Conservation (phyloP, 2,329 filamentous ascomycete genomes). For the Fusarium avenaceum region DNA sequence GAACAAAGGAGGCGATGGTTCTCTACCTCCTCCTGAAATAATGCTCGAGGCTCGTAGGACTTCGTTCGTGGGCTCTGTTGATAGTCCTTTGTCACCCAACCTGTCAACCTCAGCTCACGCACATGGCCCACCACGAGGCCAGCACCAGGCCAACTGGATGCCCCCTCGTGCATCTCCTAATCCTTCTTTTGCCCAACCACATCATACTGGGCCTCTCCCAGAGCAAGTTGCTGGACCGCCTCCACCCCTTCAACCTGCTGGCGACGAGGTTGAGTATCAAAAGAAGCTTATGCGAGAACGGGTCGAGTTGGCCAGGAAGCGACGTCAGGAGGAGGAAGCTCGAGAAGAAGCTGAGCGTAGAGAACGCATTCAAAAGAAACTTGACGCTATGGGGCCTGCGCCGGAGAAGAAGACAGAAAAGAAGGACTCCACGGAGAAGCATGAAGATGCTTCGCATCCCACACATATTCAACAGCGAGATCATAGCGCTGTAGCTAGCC, state of each 20-base stretch:
- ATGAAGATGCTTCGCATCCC: conserved; percentile 56
- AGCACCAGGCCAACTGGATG: conserved; percentile 46
- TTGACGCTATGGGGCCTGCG: conserved; percentile 76
- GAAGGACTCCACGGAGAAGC: conserved; percentile 60
- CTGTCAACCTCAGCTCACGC: conserved; percentile 47
- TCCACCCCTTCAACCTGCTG: conserved; percentile 53
- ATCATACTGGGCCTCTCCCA: conserved; percentile 48
- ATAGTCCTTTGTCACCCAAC: conserved; percentile 64
- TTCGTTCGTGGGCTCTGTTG: conserved; percentile 65
- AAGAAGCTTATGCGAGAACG: conserved; percentile 81
- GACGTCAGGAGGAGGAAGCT: conserved; percentile 76
- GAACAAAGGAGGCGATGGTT: conserved; percentile 59
- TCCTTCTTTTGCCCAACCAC: conserved; percentile 57
- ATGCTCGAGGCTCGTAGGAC: conserved; percentile 59
- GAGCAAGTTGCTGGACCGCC: conserved; percentile 53
- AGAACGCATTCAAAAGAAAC: conserved; percentile 78
- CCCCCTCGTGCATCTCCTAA: conserved; percentile 60
- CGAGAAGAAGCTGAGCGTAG: conserved; percentile 79
- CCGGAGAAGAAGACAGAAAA: conserved; percentile 71
- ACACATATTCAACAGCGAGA: conserved; percentile 55
- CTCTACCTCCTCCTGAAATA: conserved; percentile 59
- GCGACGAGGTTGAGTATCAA: conserved; percentile 72
- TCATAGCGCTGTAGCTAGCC: conserved; percentile 12
- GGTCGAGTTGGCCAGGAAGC: conserved; percentile 76
- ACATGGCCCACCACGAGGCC: conserved; percentile 49